Evolutionary conservation across 352 stramenopile genomes (phyloP), one percentile per base, ranked within the genome.

Genomic region (Blastocystis sp.): DNA sequence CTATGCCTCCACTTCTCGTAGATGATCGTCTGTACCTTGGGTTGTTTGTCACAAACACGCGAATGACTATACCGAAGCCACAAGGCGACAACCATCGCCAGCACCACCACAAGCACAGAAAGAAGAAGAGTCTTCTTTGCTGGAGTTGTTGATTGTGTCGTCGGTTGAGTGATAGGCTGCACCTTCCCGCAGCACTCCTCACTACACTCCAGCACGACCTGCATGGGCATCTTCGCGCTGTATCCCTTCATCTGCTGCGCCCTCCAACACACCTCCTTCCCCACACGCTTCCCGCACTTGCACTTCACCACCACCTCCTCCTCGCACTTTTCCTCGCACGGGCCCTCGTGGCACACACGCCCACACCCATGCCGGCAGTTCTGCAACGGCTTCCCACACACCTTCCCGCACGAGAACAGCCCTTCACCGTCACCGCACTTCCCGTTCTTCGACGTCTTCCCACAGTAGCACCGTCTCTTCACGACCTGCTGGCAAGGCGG

Each of bases 391-490:
- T 52, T 66, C 45, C 40, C 57, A 70, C 74, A 84, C 38, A 68
- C 43, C 57, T 84, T 84, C 38, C 60, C 60, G 17, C 74, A 84
- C 0, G 57, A 84, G 57, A 84, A 84, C 54, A 61, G 69, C 1
- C 74, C 74, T 21, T 17, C 10, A 42, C 65, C 40, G 19, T 84
- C 74, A 45, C 74, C 45, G n/a, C 74, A 84, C 42, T 63, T 28
- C 21, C 59, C 63, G 21, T 38, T 45, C 21, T 43, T 24, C 40
- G 68, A 78, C 52, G 78, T 76, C 24, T 84, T 84, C 19, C 78
- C 78, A 34, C 78, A 88, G 38, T 40, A 79, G 34, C 78, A 88
- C 17, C 59, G 78, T 9, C 43, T 11, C 42, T 76, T 88, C 52
- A 88, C 78, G 1, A 78, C 14, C 48, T 77, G 42, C 14, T 38